Evolutionary conservation across 768 basidiomycete species (phyloP).

Genomic region (Antrodiella citrinella): DNA sequence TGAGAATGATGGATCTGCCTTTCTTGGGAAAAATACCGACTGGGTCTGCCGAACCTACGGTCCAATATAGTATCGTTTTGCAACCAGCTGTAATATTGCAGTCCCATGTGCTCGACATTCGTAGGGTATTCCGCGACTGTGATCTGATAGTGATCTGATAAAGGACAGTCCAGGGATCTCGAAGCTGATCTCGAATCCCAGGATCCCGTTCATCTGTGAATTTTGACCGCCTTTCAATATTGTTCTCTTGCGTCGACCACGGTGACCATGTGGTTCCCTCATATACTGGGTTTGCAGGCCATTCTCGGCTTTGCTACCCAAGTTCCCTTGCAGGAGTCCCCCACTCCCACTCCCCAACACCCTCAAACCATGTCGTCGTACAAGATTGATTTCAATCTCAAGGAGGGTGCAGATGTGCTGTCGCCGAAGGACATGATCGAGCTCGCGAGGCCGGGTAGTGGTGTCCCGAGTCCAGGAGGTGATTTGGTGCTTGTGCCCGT

Average conservation of each 20-base stretch:
- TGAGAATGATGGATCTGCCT: too few species aligned
- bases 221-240: background rate
- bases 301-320: slow-evolving; percentile 51
- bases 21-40: too few species aligned
- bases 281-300: slow-evolving; percentile 20
- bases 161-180: too few species aligned
- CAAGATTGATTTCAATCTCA: slow-evolving; percentile 44
- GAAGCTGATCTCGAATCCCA: background rate
- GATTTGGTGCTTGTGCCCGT: slow-evolving; percentile 61
- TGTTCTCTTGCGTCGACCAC: background rate
- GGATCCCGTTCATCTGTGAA: background rate
- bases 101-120: too few species aligned
- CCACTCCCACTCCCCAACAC: slow-evolving; percentile 4
- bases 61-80: too few species aligned
- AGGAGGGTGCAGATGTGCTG: slow-evolving; percentile 50
- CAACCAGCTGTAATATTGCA: too few species aligned
- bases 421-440: slow-evolving; percentile 64
- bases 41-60: too few species aligned
- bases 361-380: slow-evolving; percentile 1
- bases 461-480: slow-evolving; percentile 59
- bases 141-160: too few species aligned
- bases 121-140: too few species aligned
- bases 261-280: slow-evolving; percentile 42
- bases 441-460: slow-evolving; percentile 58
- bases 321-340: slow-evolving; percentile 32